Evolutionary conservation across 2,329 filamentous ascomycete genomes (phyloP).

Genomic region (Botrytis galanthina): DNA sequence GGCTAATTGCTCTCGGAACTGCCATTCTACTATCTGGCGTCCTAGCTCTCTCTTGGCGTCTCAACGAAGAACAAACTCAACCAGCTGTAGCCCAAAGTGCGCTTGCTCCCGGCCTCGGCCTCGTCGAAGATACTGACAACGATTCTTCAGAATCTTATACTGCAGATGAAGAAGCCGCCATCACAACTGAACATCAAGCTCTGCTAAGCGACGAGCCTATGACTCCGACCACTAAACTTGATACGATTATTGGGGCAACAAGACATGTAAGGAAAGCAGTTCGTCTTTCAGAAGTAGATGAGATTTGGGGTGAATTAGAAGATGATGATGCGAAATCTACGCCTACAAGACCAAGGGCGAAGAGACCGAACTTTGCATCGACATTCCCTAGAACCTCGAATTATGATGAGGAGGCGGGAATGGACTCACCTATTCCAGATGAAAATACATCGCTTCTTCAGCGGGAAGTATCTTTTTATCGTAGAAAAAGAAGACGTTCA

Average conservation of each 20-base stretch:
- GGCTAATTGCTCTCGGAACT: slow-evolving; percentile 82
- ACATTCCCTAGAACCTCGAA: slow-evolving; percentile 13
- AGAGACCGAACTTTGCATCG: slow-evolving; percentile 21
- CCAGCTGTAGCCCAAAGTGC: slow-evolving; percentile 63
- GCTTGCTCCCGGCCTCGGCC: slow-evolving; percentile 77
- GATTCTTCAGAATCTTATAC: slow-evolving; percentile 50
- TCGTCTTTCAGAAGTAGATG: slow-evolving; percentile 59
- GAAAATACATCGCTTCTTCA: slow-evolving; percentile 34
- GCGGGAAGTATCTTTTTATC: slow-evolving; percentile 24
- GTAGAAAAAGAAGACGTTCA: slow-evolving; percentile 53
- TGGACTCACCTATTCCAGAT: slow-evolving; percentile 25
- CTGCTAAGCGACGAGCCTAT: slow-evolving; percentile 36
- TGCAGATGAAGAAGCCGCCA: slow-evolving; percentile 38
- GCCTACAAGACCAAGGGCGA: slow-evolving; percentile 24
- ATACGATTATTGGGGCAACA: slow-evolving; percentile 36
- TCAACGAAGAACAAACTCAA: slow-evolving; percentile 72
- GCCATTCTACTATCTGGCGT: slow-evolving; percentile 83
- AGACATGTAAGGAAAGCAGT: slow-evolving; percentile 34
- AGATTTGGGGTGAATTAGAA: slow-evolving; percentile 87
- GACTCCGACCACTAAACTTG: slow-evolving; percentile 36
- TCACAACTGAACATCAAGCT: slow-evolving; percentile 35
- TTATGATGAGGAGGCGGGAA: slow-evolving; percentile 12
- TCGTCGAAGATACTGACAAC: slow-evolving; percentile 69
- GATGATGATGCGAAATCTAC: slow-evolving; percentile 55
- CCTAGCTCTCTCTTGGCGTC: slow-evolving; percentile 86